A percentile compares a stretch with the other conserved stretches of the same genome.
Conservation (phyloP, 306 rosid genomes). For the Malus domestica region DNA sequence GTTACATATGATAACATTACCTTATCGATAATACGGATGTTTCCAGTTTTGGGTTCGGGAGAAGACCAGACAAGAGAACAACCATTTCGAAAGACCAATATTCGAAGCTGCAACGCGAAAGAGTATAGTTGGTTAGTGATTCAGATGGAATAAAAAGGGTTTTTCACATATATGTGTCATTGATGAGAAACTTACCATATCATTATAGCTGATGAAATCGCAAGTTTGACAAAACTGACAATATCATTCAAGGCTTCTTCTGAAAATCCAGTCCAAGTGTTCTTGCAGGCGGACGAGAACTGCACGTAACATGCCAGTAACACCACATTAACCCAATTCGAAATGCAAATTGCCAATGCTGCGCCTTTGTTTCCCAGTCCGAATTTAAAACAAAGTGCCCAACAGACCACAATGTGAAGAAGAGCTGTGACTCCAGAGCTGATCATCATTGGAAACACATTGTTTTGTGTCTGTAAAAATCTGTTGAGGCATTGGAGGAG, state of each 20-base stretch:
- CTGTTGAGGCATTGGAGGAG: constrained; percentile 49
- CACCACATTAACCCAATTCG: constrained; percentile 44
- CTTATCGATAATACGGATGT: constrained; percentile 57
- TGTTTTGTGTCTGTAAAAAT: constrained; percentile 53
- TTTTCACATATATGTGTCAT: too few relatives aligned
- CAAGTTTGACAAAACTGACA: constrained; percentile 42
- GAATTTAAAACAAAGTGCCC: constrained; percentile 33
- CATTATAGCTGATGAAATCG: constrained; percentile 55
- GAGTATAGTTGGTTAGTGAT: not conserved
- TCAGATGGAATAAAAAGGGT: not conserved
- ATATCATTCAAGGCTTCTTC: constrained; percentile 42
- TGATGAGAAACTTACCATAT: constrained; percentile 30
- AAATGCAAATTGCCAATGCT: constrained; percentile 41
- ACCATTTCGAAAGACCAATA: constrained; percentile 60
- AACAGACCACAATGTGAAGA: constrained; percentile 39
- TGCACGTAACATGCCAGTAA: constrained; percentile 30
- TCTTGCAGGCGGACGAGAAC: constrained; percentile 26
- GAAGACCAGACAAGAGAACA: constrained; percentile 59
- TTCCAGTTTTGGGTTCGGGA: constrained; percentile 51
- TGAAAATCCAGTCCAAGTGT: constrained; percentile 53
- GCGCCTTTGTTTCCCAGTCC: constrained; percentile 47
- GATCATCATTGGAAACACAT: constrained; percentile 48
- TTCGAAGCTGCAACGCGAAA: constrained; percentile 33
- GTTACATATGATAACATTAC: constrained; percentile 8
- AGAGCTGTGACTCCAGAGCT: constrained; percentile 42